Evolutionary conservation across 2,329 filamentous ascomycete genomes (phyloP).

Genomic region (Paecilomyces fulvus): DNA sequence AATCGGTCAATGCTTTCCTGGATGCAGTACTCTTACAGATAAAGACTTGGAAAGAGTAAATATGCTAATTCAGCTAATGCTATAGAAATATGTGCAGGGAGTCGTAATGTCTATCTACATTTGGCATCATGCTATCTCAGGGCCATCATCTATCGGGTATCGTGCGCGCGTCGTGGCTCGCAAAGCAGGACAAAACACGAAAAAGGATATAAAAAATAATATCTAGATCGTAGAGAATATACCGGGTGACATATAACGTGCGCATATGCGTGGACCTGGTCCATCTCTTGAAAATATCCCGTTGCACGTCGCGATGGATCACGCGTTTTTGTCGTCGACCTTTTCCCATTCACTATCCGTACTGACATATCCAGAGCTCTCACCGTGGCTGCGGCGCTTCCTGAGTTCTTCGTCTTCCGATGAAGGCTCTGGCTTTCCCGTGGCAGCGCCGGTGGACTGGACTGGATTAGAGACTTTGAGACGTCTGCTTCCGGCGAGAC

Average conservation of each 20-base stretch:
- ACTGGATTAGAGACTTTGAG: conserved; percentile 7
- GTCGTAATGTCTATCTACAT: not conserved
- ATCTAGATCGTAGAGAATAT: not conserved
- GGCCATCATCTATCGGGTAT: conserved; percentile 4
- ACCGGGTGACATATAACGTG: not conserved
- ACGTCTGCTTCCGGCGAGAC: conserved; percentile 11
- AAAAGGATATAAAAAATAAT: not conserved
- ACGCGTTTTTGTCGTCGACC: conserved; percentile 47
- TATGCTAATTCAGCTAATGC: not conserved
- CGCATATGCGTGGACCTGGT: not conserved
- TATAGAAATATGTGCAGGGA: not conserved
- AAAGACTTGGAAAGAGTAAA: not conserved
- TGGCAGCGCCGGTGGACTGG: conserved; percentile 11
- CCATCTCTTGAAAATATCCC: not conserved
- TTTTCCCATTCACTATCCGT: conserved; percentile 98
- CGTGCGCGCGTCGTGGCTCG: not conserved
- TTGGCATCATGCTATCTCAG: not conserved
- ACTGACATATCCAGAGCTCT: conserved; percentile 52
- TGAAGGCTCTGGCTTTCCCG: conserved; percentile 42
- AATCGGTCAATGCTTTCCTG: not conserved
- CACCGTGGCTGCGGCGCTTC: conserved; percentile 38
- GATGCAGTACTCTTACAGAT: not conserved
- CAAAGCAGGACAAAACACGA: not conserved
- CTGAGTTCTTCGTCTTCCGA: conserved; percentile 28
- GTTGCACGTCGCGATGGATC: not conserved